Evolutionary conservation across 768 basidiomycete species (phyloP).

Genomic region (Pulveroboletus sp.): DNA sequence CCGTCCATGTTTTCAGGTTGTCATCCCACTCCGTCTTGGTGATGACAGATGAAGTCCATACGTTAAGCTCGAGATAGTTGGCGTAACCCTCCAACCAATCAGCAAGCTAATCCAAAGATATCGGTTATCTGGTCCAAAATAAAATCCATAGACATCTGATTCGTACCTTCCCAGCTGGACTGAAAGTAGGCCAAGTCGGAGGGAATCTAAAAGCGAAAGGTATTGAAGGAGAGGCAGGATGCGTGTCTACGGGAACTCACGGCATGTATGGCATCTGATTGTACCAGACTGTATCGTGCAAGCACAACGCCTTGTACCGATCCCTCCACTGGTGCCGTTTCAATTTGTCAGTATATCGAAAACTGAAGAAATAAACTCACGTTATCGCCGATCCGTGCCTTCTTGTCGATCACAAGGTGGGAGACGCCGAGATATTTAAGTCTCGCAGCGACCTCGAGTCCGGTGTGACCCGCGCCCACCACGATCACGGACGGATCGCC

Average conservation of each 20-base stretch:
- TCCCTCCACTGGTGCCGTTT: slow-evolving; percentile 42
- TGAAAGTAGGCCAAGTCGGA: slow-evolving; percentile 50
- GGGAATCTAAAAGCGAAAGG: slow-evolving; percentile 42
- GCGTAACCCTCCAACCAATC: slow-evolving; percentile 66
- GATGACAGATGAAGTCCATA: slow-evolving; percentile 54
- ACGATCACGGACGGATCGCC: slow-evolving; percentile 55
- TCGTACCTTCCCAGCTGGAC: slow-evolving; percentile 46
- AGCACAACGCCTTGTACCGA: slow-evolving; percentile 53
- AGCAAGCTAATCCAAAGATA: slow-evolving; percentile 42
- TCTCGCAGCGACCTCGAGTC: slow-evolving; percentile 62
- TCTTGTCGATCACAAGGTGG: slow-evolving; percentile 55
- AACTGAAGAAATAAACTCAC: slow-evolving; percentile 10
- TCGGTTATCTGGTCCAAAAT: neutral
- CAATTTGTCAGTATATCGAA: neutral
- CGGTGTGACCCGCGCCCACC: slow-evolving; percentile 64
- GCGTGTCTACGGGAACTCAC: slow-evolving; percentile 29
- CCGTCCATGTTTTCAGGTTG: slow-evolving; percentile 41
- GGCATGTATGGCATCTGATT: slow-evolving; percentile 55
- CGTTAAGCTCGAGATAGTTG: slow-evolving; percentile 53
- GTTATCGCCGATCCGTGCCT: slow-evolving; percentile 48
- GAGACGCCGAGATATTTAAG: slow-evolving; percentile 55
- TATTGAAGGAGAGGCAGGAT: neutral
- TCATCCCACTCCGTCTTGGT: slow-evolving; percentile 37
- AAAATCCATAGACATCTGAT: too few relatives aligned
- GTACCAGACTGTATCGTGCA: slow-evolving; percentile 53